Base-by-base conservation (phyloP, 106 monocot genomes). In the Allium sativum region DNA sequence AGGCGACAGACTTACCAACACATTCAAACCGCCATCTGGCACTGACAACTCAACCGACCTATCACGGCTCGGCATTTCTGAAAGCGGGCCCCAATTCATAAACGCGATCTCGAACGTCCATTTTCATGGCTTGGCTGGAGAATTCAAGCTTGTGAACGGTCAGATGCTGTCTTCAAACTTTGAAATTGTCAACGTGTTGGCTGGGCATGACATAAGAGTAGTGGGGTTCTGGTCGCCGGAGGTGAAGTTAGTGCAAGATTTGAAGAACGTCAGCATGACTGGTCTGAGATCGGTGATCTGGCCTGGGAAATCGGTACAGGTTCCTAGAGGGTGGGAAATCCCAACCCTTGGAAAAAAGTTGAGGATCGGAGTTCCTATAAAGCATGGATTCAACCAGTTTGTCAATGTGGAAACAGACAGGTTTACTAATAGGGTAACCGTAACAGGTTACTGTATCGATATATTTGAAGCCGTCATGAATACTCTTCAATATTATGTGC, bases 191-290 rank as follows among this genome's bases (percentile, higher is more conserved):
- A 93, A 88, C 48, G 65, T 82, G 9, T 47, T 68, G 5, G 46
- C 21, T 12, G 72, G 63, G 9, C 62, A 64, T 8, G 56, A 64
- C 7, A 43, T 14, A 10, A 64, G 53, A 43, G 58, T 19, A 12
- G 60, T 84, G 5, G 93, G 88, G 10, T 88, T 79, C 61, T 93
- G 93, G 93, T 82, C 72, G 9, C 74, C 71, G 9, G 53, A 11
- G 0, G 1, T 5, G 1, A 78, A 74, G 17, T 54, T 87, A 21
- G 53, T 59, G 0, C 48, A 63, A 16, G 48, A 69, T 45, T 47
- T 78, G 15, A 17, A 48, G 9, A 51, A 54, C 0, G 42, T 16
- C 16, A 47, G 56, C 15, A 41, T 31, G 15, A 52, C 47, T 9
- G 51, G 64, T 18, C 56, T 88, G 16, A 71, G 58, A 48, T 16